Evolutionary conservation across 306 rosid species (phyloP).

Genomic region (Comarum palustre): DNA sequence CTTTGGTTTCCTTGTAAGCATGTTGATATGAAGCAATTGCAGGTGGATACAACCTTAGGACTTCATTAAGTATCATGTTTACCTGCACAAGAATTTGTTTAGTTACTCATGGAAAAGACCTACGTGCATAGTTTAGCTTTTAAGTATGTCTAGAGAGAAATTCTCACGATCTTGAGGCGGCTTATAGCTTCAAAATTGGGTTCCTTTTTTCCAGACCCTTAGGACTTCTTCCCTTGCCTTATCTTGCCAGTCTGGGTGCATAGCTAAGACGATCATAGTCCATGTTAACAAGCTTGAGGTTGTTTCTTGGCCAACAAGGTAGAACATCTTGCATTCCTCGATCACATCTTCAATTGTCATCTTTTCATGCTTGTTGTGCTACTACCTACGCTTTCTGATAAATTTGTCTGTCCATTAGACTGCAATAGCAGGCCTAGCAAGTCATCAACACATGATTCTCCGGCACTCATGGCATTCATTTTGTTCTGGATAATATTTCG

Average conservation of each 20-base stretch:
- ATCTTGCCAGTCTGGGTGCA: constrained; percentile 53
- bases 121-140: not conserved
- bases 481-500: constrained; percentile 35
- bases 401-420: constrained; percentile 27
- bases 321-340: constrained; percentile 53
- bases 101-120: not conserved
- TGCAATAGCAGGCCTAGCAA: constrained; percentile 40
- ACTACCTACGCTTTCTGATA: constrained; percentile 8
- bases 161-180: constrained; percentile 45
- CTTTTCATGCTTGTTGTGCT: constrained; percentile 19
- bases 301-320: constrained; percentile 55
- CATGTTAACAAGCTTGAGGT: constrained; percentile 43
- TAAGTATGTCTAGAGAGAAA: not conserved
- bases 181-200: constrained; percentile 35
- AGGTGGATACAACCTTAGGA: constrained; percentile 50
- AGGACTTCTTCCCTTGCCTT: constrained; percentile 51
- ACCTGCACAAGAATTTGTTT: constrained; percentile 33
- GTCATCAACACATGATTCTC: constrained; percentile 37
- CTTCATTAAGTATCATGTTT: constrained; percentile 50
- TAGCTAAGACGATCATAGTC: constrained; percentile 47
- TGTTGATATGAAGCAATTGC: constrained; percentile 48
- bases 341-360: constrained; percentile 47
- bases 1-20: constrained; percentile 31
- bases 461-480: constrained; percentile 22
- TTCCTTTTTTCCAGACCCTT: constrained; percentile 34